Base-by-base conservation (phyloP, 2,329 filamentous ascomycete genomes). In the Hymenoscyphus infarciens region DNA sequence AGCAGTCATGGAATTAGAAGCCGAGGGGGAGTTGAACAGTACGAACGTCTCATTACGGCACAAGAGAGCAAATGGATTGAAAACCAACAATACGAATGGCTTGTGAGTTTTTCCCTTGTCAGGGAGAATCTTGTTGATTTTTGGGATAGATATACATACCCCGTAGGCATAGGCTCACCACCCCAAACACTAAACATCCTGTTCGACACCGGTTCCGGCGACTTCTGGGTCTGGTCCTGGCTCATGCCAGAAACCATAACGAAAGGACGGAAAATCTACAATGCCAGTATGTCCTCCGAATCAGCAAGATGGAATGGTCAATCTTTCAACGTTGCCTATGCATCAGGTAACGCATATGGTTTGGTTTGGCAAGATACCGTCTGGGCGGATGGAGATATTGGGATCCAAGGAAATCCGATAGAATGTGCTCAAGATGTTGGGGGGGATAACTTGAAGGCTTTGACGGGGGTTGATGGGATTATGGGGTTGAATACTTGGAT, bases 401-500 rank as follows among this genome's bases (percentile, higher is more conserved):
- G 62, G 1, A 63, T 67, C 10, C 25, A 3, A 29, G 66, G 62
- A 5, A 65, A 66, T 59, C 65, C 66, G 3, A 55, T 67, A 19
- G 67, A 66, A 53, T 64, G 62, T 53, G 61, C 63, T 11, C 62
- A 68, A 52, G 62, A 65, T 33, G 59, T 69, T 25, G 63, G 62
- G 3, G 60, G 61, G 3, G 59, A 27, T 38, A 38, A 54, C 49
- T 61, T 67, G 25, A 45, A 59, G 52, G n/a, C 19, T 15, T 57
- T 68, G n/a, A 67, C 56, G 69, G 67, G 55, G 68, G 64, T 58
- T 69, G 69, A 56, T 69, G 70, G 39, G 69, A 67, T 68, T 66
- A 60, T 71, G 74, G 76, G 72, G 79, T 75, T 68, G 72, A 73
- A 59, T 72, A 76, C 57, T 74, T 76, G 56, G 77, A 77, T 65